A percentile compares a stretch with the other conserved stretches of the same genome.
Conservation (phyloP, 805 yeast species). For the Hanseniaspora meyeri region DNA sequence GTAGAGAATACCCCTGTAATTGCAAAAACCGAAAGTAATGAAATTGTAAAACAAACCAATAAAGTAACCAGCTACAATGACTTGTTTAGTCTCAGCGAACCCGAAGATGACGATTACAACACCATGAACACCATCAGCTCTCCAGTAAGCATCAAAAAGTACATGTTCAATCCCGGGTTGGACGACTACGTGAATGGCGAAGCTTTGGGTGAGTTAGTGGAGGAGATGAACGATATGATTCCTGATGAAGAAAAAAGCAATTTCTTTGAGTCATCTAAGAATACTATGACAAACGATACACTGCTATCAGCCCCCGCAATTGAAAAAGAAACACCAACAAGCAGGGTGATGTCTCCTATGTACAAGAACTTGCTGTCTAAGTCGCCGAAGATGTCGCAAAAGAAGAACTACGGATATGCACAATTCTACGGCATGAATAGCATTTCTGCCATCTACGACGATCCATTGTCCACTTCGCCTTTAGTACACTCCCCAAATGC, state of each 20-base stretch:
- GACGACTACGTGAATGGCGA: slow-evolving; percentile 5
- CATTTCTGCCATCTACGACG: background rate
- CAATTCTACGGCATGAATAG: slow-evolving; percentile 4
- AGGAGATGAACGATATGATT: slow-evolving; percentile 3
- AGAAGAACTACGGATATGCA: slow-evolving; percentile 19
- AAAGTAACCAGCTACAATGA: slow-evolving; percentile 13
- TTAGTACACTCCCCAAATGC: background rate
- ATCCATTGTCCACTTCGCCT: background rate
- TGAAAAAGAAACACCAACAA: background rate
- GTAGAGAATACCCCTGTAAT: background rate
- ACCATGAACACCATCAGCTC: slow-evolving; percentile 5
- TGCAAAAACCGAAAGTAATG: background rate
- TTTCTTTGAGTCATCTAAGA: background rate
- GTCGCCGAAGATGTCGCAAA: slow-evolving; percentile 40
- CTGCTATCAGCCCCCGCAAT: background rate
- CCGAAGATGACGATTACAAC: slow-evolving; percentile 16
- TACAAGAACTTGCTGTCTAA: slow-evolving; percentile 29
- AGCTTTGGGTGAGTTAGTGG: background rate
- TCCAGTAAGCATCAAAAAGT: background rate
- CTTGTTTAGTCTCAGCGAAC: slow-evolving; percentile 15
- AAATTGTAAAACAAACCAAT: background rate
- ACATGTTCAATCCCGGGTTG: background rate
- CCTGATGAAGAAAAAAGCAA: background rate
- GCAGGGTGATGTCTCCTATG: background rate
- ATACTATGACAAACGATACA: background rate